Percentiles rank a stretch among this genome's conserved stretches.
These are phyloP conservation scores for Micractinium sp. DNA, from an alignment of 139 green algal species.

Conservation along the genomic window DNA sequence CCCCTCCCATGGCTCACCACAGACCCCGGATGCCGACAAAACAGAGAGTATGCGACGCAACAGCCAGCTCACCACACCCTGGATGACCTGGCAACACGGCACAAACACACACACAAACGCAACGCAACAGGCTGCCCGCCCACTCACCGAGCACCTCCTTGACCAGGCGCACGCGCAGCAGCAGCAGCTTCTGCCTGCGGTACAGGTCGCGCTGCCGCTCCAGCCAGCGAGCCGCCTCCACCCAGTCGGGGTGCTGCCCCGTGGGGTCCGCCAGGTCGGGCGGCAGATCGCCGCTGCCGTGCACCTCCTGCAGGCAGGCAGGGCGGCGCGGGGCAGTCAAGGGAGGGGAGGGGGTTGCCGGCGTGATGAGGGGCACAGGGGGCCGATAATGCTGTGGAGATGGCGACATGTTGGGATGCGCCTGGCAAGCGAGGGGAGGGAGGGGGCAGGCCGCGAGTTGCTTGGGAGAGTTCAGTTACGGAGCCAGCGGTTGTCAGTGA, in stretches of 20 bases:
- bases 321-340: background rate
- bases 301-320: conserved; percentile 21
- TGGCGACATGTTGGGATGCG: background rate
- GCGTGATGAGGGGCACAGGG: background rate
- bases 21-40: background rate
- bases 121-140: background rate
- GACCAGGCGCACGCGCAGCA: conserved; percentile 26
- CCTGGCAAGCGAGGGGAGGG: background rate
- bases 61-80: background rate
- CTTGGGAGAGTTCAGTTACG: too few species aligned
- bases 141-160: conserved; percentile 42
- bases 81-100: background rate
- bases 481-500: too few species aligned
- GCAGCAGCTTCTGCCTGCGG: conserved; percentile 40
- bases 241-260: conserved; percentile 10
- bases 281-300: conserved; percentile 31
- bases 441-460: too few species aligned
- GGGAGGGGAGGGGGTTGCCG: background rate
- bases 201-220: conserved; percentile 37
- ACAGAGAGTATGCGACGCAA: background rate
- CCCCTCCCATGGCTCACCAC: too few species aligned
- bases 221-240: conserved; percentile 44
- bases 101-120: background rate
- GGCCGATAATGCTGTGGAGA: background rate
- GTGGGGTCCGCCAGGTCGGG: conserved; percentile 9